Evolutionary conservation across 1,284 basidiomycete species (phyloP).

Genomic region (Tylopilus sp.): DNA sequence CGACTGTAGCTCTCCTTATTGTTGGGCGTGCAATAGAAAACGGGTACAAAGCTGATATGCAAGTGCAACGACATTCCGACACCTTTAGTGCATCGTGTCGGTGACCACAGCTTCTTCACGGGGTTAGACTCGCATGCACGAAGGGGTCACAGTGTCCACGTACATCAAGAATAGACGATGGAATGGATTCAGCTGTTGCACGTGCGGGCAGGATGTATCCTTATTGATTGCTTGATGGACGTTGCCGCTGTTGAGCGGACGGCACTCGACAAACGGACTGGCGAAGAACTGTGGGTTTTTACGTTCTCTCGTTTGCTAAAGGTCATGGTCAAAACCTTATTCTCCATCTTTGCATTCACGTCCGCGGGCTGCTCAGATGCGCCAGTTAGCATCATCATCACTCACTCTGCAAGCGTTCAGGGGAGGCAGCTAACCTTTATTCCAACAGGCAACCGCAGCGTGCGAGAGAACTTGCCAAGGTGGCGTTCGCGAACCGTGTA

Average conservation of each 20-base stretch:
- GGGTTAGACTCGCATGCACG: constrained; percentile 56
- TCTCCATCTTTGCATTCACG: neutral
- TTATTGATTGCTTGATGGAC: constrained; percentile 83
- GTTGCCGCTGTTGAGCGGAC: constrained; percentile 76
- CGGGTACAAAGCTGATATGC: constrained; percentile 82
- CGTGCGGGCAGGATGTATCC: constrained; percentile 77
- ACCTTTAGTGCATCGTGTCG: constrained; percentile 39
- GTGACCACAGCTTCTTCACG: constrained; percentile 51
- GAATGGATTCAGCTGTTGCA: constrained; percentile 80
- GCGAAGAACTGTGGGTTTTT: constrained; percentile 58
- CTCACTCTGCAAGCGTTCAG: no score
- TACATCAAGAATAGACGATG: constrained; percentile 70
- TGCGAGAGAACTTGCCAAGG: neutral
- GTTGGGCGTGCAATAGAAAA: constrained; percentile 86
- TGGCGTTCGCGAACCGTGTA: neutral
- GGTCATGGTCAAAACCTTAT: neutral
- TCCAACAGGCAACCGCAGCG: neutral
- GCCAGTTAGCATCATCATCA: neutral
- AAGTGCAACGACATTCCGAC: constrained; percentile 59
- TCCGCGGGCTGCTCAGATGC: neutral
- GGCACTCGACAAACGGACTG: constrained; percentile 52
- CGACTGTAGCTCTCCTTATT: constrained; percentile 72
- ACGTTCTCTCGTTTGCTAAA: no score
- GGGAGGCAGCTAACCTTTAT: neutral
- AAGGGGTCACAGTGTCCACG: constrained; percentile 59